Evolutionary conservation across 495 filamentous ascomycete genomes (phyloP).

Genomic region (Xylaria telfairii): DNA sequence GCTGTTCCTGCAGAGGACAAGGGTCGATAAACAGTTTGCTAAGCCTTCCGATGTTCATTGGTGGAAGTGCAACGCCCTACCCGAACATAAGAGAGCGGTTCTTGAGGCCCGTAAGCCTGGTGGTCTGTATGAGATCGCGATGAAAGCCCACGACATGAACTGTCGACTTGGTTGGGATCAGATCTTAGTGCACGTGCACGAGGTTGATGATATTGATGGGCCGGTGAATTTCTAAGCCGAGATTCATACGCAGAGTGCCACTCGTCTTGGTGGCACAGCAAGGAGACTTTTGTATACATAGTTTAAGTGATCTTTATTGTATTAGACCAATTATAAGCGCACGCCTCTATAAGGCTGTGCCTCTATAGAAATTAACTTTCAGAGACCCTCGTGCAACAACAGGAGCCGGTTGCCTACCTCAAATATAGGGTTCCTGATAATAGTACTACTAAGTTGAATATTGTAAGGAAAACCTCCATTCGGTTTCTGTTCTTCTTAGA

Average conservation of each 20-base stretch:
- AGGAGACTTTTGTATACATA: background rate
- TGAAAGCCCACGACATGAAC: conserved; percentile 7
- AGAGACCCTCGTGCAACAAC: background rate
- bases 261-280: background rate
- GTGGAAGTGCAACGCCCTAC: conserved; percentile 15
- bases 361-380: too few relatives aligned
- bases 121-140: conserved; percentile 10
- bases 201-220: conserved; percentile 21
- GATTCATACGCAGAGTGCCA: background rate
- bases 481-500: background rate
- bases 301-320: too few relatives aligned
- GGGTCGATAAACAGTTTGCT: background rate
- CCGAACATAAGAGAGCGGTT: background rate
- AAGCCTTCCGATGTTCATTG: background rate
- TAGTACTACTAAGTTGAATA: background rate
- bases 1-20: conserved; percentile 5
- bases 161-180: conserved; percentile 11
- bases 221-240: conserved; percentile 19
- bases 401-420: background rate
- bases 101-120: background rate
- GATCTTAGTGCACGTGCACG: conserved; percentile 8
- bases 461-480: background rate
- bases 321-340: background rate
- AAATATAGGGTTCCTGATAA: background rate
- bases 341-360: too few relatives aligned